Conservation (phyloP, 192 early-diverging fungal genomes). For the Coemansia sp. region DNA sequence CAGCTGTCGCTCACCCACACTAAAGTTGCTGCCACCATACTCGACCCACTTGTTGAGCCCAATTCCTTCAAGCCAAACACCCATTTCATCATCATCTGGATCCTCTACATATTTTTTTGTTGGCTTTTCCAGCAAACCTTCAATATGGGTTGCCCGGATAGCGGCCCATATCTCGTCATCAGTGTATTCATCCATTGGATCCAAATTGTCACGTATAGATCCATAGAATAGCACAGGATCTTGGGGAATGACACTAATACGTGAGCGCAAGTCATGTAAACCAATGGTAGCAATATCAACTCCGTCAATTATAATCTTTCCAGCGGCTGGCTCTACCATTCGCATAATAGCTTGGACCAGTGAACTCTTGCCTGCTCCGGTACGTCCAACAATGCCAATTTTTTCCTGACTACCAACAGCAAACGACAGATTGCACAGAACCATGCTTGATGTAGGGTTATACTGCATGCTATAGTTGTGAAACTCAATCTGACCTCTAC, state of each 20-base stretch:
- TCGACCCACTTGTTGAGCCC: slow-evolving; percentile 27
- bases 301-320: slow-evolving; percentile 63
- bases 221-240: slow-evolving; percentile 70
- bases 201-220: slow-evolving; percentile 71
- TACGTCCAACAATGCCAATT: slow-evolving; percentile 85
- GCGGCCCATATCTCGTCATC: slow-evolving; percentile 69
- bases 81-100: neutral
- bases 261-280: slow-evolving; percentile 60
- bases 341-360: slow-evolving; percentile 66
- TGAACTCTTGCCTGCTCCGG: slow-evolving; percentile 73
- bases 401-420: slow-evolving; percentile 61
- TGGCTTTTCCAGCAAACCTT: slow-evolving; percentile 39
- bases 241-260: slow-evolving; percentile 65
- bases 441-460: neutral
- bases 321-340: slow-evolving; percentile 58
- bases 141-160: slow-evolving; percentile 45
- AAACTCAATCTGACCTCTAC: slow-evolving; percentile 64
- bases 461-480: slow-evolving; percentile 29
- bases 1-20: slow-evolving; percentile 70
- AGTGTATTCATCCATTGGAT: slow-evolving; percentile 57
- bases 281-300: slow-evolving; percentile 59
- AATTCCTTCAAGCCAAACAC: slow-evolving; percentile 8
- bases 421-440: slow-evolving; percentile 52
- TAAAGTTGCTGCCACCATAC: slow-evolving; percentile 64
- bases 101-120: slow-evolving; percentile 9